Conservation (phyloP, 2,329 filamentous ascomycete species). For the Chaetomium globosum region DNA sequence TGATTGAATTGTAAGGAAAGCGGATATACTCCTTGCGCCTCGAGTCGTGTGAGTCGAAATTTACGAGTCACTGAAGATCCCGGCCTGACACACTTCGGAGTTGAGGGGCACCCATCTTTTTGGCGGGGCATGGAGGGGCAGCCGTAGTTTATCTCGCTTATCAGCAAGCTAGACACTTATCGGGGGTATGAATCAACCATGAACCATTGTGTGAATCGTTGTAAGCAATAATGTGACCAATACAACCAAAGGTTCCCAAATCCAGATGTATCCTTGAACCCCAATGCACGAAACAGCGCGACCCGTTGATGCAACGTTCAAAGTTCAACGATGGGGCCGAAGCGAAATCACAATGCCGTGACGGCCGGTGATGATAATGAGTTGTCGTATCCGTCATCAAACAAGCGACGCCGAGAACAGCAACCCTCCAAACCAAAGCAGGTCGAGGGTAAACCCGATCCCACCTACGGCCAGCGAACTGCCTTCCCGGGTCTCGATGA, state of each 20-base stretch:
- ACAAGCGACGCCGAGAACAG: constrained; percentile 36
- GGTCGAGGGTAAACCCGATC: constrained; percentile 56
- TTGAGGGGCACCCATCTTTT: constrained; percentile 33
- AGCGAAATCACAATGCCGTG: constrained; percentile 33
- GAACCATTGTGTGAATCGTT: neutral
- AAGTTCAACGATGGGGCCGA: constrained; percentile 34
- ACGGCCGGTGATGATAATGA: constrained; percentile 25
- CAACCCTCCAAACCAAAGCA: constrained; percentile 42
- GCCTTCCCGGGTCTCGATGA: constrained; percentile 67
- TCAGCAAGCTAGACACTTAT: constrained; percentile 2
- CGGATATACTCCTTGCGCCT: neutral
- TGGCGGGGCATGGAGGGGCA: constrained; percentile 34
- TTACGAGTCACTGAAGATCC: constrained; percentile 25
- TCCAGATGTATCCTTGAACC: neutral
- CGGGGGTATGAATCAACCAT: neutral
- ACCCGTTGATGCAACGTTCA: neutral
- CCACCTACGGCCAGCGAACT: constrained; percentile 70
- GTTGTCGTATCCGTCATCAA: constrained; percentile 23
- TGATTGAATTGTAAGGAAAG: neutral
- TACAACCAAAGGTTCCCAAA: neutral
- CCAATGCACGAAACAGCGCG: neutral
- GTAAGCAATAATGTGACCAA: neutral
- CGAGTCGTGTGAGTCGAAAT: constrained; percentile 19
- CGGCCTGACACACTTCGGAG: constrained; percentile 24
- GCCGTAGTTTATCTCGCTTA: neutral